Percentiles rank a stretch among this genome's conserved stretches.
Evolutionary conservation across 2,329 filamentous ascomycete species (phyloP).

Genomic region (Alternaria tenuissima): DNA sequence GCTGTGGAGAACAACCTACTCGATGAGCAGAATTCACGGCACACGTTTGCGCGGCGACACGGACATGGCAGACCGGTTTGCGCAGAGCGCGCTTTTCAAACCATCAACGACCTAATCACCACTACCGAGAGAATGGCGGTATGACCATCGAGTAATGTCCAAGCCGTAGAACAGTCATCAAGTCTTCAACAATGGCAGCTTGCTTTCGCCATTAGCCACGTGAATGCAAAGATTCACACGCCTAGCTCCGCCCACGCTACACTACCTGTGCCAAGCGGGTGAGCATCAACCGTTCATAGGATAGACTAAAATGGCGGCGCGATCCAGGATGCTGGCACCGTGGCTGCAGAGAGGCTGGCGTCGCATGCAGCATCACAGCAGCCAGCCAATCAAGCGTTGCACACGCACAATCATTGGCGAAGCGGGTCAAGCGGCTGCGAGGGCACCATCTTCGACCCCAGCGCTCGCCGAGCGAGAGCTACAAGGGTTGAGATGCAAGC

Average conservation of each 20-base stretch:
- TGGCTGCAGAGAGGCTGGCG: constrained; percentile 29
- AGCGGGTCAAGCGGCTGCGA: constrained; percentile 38
- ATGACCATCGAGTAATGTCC: constrained; percentile 3
- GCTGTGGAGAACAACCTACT: constrained; percentile 18
- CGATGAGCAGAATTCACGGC: constrained; percentile 2
- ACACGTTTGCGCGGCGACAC: constrained; percentile 5
- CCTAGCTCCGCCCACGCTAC: constrained; percentile 17
- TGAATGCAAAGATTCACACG: constrained; percentile 23
- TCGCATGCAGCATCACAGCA: constrained; percentile 34
- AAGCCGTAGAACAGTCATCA: background rate
- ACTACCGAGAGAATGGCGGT: constrained; percentile 14
- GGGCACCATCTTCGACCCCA: constrained; percentile 16
- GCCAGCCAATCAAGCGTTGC: constrained; percentile 26
- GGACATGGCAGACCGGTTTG: background rate
- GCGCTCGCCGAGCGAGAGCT: constrained; percentile 12
- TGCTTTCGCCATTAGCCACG: constrained; percentile 25
- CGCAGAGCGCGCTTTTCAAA: background rate
- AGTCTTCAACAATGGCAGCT: background rate
- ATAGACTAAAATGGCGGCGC: constrained; percentile 18
- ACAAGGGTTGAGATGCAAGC: constrained; percentile 5
- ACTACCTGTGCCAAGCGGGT: constrained; percentile 25
- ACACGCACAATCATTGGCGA: constrained; percentile 8
- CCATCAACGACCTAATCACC: background rate
- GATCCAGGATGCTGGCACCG: constrained; percentile 27
- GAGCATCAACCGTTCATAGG: constrained; percentile 27